phyloP scores from a whole-genome alignment of 805 yeast species.

The Ogataea degrootiae region DNA sequence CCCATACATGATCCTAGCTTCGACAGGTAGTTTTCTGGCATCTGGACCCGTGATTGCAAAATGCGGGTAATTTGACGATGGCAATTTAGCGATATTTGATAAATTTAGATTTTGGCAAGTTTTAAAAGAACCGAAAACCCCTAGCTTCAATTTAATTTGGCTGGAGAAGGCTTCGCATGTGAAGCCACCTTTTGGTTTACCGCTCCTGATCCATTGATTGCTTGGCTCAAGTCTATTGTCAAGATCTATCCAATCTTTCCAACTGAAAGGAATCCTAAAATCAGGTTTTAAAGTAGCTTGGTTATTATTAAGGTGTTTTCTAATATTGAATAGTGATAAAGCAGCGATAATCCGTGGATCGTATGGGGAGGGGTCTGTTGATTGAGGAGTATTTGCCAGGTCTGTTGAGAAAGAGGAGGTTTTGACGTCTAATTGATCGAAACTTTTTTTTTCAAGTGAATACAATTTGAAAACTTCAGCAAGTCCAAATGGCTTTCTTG shows the following conservation, averaged over 20 bases:
- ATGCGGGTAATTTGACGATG: constrained; percentile 17
- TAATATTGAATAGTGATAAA: constrained; percentile 12
- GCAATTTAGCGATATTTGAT: constrained; percentile 7
- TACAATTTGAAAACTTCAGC: background rate
- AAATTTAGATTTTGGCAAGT: constrained; percentile 10
- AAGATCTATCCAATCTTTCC: constrained; percentile 30
- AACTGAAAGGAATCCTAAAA: constrained; percentile 24
- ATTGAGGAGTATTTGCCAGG: background rate
- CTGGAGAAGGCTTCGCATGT: constrained; percentile 17
- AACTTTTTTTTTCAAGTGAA: background rate
- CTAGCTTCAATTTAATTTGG: constrained; percentile 12
- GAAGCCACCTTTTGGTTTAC: constrained; percentile 8
- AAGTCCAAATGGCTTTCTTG: background rate
- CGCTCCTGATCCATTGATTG: constrained; percentile 10
- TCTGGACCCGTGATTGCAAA: constrained; percentile 24
- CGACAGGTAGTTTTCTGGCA: constrained; percentile 23
- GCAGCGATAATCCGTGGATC: constrained; percentile 19
- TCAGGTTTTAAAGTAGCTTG: constrained; percentile 1
- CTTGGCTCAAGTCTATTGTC: constrained; percentile 19
- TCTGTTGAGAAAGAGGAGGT: background rate
- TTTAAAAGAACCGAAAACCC: background rate
- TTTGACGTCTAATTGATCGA: background rate
- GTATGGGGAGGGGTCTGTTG: background rate
- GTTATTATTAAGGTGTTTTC: constrained; percentile 8
- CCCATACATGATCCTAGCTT: constrained; percentile 31